These are phyloP conservation scores for Mycena galopus DNA, from an alignment of 768 basidiomycete species.

Conservation along the genomic window DNA sequence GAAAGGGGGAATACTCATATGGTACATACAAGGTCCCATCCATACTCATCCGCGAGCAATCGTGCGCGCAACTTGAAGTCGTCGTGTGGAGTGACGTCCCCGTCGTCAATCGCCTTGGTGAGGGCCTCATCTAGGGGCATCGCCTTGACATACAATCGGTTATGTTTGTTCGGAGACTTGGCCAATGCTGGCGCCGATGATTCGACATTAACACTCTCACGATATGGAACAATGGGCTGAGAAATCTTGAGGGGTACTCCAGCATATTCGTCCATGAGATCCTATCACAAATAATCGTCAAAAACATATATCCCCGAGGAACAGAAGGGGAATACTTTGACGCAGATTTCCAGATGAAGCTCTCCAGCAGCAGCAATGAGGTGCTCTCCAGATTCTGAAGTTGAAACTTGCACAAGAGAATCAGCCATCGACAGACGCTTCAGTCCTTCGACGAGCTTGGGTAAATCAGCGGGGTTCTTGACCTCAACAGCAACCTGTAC, in stretches of 20 bases:
- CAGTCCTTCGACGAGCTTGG: conserved; percentile 99
- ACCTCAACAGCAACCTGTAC: conserved; percentile 99
- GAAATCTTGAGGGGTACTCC: conserved; percentile 99
- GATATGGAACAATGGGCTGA: conserved; percentile 96
- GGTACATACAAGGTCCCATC: conserved; percentile 84
- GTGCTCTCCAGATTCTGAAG: conserved; percentile 93
- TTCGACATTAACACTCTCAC: conserved; percentile 96
- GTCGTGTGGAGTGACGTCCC: conserved; percentile 88
- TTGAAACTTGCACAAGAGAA: conserved; percentile 97
- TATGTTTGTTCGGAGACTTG: conserved; percentile 99
- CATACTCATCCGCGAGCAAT: conserved; percentile 93
- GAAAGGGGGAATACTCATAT: too few relatives aligned
- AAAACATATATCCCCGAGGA: background rate
- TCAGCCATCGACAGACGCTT: conserved; percentile 99
- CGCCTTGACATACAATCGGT: conserved; percentile 95
- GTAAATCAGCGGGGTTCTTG: conserved; percentile 98
- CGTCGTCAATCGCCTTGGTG: conserved; percentile 90
- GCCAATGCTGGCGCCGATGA: conserved; percentile 96
- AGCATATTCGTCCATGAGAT: conserved; percentile 99
- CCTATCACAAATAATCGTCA: conserved; percentile 58
- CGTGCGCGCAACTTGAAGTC: conserved; percentile 98
- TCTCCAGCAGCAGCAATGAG: conserved; percentile 99
- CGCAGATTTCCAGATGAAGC: conserved; percentile 98
- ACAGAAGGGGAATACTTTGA: conserved; percentile 73
- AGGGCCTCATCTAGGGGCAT: conserved; percentile 94